These are phyloP conservation scores for Colletotrichum melonis DNA, from an alignment of 2,329 filamentous ascomycete genomes.

Conservation along the genomic window DNA sequence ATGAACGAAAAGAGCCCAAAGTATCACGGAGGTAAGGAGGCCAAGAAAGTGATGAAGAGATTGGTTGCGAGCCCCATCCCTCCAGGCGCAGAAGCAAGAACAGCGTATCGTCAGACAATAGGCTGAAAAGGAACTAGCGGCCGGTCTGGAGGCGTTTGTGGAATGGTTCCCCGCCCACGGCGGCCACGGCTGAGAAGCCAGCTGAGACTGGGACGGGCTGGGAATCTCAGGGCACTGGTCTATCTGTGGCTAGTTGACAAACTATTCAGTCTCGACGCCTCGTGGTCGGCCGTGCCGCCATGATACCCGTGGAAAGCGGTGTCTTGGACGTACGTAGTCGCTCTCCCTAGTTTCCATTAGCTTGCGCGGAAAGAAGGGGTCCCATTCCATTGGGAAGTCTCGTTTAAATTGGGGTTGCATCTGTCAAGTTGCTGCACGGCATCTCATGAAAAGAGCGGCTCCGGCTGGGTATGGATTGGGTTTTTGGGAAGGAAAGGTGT, in stretches of 20 bases:
- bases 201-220: conserved; percentile 19
- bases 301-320: conserved; percentile 1
- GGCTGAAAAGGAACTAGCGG: not conserved
- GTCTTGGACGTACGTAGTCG: conserved; percentile 17
- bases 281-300: not conserved
- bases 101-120: not conserved
- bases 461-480: not conserved
- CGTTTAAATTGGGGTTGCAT: conserved; percentile 32
- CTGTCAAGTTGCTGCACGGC: conserved; percentile 7
- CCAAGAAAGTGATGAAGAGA: conserved; percentile 3
- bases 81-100: not conserved
- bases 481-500: not conserved
- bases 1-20: not conserved
- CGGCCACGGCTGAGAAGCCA: conserved; percentile 2
- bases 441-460: conserved; percentile 19
- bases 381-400: conserved; percentile 29
- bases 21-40: not conserved
- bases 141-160: conserved; percentile 1
- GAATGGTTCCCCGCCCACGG: not conserved
- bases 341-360: conserved; percentile 25
- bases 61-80: conserved; percentile 9
- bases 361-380: conserved; percentile 21
- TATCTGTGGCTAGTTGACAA: not conserved
- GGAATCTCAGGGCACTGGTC: not conserved
- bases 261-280: conserved; percentile 6